Percentiles rank a stretch among this genome's conserved stretches.
These are phyloP conservation scores for Melanopsichium pennsylvanicum DNA, from an alignment of 1,284 basidiomycete genomes.

Conservation along the genomic window DNA sequence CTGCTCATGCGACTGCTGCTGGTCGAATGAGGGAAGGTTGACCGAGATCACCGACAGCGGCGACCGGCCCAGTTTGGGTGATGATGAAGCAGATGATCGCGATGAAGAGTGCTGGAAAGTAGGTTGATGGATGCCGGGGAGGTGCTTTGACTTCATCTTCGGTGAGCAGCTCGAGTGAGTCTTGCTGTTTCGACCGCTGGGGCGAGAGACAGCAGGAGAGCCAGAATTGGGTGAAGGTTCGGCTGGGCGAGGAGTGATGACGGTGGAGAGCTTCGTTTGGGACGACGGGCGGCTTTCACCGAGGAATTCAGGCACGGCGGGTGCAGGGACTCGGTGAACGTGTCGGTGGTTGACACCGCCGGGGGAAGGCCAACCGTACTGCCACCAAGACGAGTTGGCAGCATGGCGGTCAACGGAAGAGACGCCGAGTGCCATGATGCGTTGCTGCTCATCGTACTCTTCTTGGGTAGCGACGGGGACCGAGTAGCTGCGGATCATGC, in stretches of 20 bases:
- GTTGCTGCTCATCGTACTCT: conserved; percentile 51
- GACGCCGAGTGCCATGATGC: conserved; percentile 44
- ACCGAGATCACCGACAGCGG: conserved; percentile 30
- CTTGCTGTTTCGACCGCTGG: conserved; percentile 20
- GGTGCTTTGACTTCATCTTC: conserved; percentile 37
- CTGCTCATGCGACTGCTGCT: conserved; percentile 24
- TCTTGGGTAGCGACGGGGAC: conserved; percentile 56
- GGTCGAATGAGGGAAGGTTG: conserved; percentile 34
- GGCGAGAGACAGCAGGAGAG: conserved; percentile 4
- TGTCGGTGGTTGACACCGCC: conserved; percentile 38
- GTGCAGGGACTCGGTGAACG: conserved; percentile 6
- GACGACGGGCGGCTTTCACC: conserved; percentile 14
- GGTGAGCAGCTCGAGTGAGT: conserved; percentile 36
- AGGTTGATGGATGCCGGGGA: conserved; percentile 30
- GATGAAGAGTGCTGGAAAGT: conserved; percentile 13
- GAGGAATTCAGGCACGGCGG: conserved; percentile 7
- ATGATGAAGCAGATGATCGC: conserved; percentile 22
- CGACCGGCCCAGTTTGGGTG: conserved; percentile 30
- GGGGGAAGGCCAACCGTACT: conserved; percentile 43
- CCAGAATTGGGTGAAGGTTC: not conserved
- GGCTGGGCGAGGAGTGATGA: conserved; percentile 9
- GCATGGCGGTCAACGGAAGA: conserved; percentile 19
- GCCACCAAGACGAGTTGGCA: conserved; percentile 43
- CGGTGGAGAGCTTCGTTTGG: conserved; percentile 26
- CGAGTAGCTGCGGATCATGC: conserved; percentile 55